Evolutionary conservation across 2,329 filamentous ascomycete genomes (phyloP), one percentile per base, ranked within the genome.

Genomic region (Reticulascus tulasneorum): DNA sequence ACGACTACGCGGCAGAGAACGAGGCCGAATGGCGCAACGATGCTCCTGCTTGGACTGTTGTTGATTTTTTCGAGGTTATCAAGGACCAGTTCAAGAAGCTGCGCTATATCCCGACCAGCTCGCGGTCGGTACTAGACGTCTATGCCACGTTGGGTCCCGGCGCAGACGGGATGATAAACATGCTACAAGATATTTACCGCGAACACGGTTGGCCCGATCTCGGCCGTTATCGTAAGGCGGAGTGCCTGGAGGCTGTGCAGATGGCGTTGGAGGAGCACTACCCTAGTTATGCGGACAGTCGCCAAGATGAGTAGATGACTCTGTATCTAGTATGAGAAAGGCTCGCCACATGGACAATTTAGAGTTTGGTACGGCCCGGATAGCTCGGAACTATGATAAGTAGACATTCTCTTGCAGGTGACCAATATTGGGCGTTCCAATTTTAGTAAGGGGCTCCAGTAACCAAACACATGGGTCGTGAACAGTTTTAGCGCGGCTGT

Each of bases 171-270:
- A 31, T 8, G 17, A 29, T 50, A 3, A 20, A 43, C 15, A 39
- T 40, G 32, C 33, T 55, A 4, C 43, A 46, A 37, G 45, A 47
- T 8, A 47, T 61, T 17, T 61, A 57, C 33, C 47, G 49, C 9
- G 45, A 50, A 19, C 47, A 62, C 32, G 52, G 56, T 15, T 61
- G 56, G 58, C 58, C 55, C 7, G 36, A 56, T 25, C 33, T 49
- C 20, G 34, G 42, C 23, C 31, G 22, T 6, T 62, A 59, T 40
- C 47, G 45, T 20, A 57, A 52, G 42, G 36, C 46, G 26, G 53
- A 59, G 25, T 42, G 35, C 20, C 26, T 34, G 3, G 16, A 38
- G 23, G 37, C 23, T 23, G 13, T 20, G 5, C 30, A 28, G 23
- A 16, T 16, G 6, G 7, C 12, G 7, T n/a, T 27, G 7, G 25